These are phyloP conservation scores for Ogataea nakhonphanomensis DNA, from an alignment of 805 yeast genomes.

Conservation along the genomic window DNA sequence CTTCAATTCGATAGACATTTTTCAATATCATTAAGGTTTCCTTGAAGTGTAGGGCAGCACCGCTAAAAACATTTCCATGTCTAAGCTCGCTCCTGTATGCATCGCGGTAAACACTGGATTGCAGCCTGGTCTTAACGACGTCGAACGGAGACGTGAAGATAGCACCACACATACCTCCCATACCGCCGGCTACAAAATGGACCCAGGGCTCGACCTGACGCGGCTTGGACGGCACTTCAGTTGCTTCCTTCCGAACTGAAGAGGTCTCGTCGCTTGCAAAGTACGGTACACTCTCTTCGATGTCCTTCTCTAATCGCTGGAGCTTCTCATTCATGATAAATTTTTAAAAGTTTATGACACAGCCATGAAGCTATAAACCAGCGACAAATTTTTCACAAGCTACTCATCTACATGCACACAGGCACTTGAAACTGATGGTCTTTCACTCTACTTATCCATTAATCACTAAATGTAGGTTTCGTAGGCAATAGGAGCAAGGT, in stretches of 20 bases:
- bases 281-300: slow-evolving; percentile 55
- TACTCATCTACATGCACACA: not conserved
- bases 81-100: slow-evolving; percentile 40
- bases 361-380: slow-evolving; percentile 1
- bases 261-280: slow-evolving; percentile 73
- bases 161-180: slow-evolving; percentile 99
- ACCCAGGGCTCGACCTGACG: slow-evolving; percentile 54
- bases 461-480: slow-evolving; percentile 88
- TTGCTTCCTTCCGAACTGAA: slow-evolving; percentile 41
- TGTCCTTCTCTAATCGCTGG: slow-evolving; percentile 38
- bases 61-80: slow-evolving; percentile 29
- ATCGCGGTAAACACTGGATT: slow-evolving; percentile 74
- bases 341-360: slow-evolving; percentile 4
- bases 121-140: slow-evolving; percentile 92
- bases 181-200: slow-evolving; percentile 86
- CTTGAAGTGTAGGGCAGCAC: slow-evolving; percentile 58
- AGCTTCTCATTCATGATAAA: slow-evolving; percentile 11
- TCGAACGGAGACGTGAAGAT: slow-evolving; percentile 91
- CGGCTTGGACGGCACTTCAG: slow-evolving; percentile 1
- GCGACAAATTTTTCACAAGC: not conserved
- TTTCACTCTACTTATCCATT: slow-evolving; percentile 8
- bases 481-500: slow-evolving; percentile 98
- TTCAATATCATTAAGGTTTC: slow-evolving; percentile 77
- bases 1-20: slow-evolving; percentile 71
- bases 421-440: not conserved